Evolutionary conservation across 1,284 basidiomycete genomes (phyloP).

Genomic region (Boletellus deceptivus): DNA sequence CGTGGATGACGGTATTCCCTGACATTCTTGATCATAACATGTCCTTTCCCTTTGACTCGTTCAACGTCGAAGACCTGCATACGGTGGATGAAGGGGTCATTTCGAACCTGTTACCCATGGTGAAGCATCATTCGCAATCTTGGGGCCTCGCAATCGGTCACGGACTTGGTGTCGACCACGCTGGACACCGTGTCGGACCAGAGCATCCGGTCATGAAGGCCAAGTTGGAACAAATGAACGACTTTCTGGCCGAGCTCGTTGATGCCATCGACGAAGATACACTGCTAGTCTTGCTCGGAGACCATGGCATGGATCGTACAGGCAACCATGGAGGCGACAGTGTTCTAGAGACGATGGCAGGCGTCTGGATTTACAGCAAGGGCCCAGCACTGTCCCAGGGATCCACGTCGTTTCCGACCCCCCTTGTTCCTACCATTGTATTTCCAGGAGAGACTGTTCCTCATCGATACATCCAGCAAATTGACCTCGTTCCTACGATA

Average conservation of each 20-base stretch:
- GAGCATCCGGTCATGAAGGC: conserved; percentile 82
- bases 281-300: conserved; percentile 88
- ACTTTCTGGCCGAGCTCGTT: conserved; percentile 74
- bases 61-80: conserved; percentile 98
- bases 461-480: conserved; percentile 83
- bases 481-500: conserved; percentile 90
- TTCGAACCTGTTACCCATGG: conserved; percentile 68
- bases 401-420: conserved; percentile 40
- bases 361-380: conserved; percentile 91
- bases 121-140: conserved; percentile 38
- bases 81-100: conserved; percentile 94
- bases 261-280: conserved; percentile 72
- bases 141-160: conserved; percentile 93
- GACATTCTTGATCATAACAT: conserved; percentile 68
- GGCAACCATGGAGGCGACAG: conserved; percentile 98
- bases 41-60: conserved; percentile 88
- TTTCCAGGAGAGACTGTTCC: conserved; percentile 61
- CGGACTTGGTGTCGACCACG: conserved; percentile 97
- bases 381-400: conserved; percentile 43
- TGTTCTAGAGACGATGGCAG: conserved; percentile 81
- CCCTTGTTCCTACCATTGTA: conserved; percentile 49
- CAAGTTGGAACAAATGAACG: conserved; percentile 87
- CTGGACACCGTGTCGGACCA: conserved; percentile 92
- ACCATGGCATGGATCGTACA: conserved; percentile 95
- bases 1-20: conserved; percentile 92